Base-by-base conservation (phyloP, 148 eudicot genomes). In the Camellia lanceoleosa region DNA sequence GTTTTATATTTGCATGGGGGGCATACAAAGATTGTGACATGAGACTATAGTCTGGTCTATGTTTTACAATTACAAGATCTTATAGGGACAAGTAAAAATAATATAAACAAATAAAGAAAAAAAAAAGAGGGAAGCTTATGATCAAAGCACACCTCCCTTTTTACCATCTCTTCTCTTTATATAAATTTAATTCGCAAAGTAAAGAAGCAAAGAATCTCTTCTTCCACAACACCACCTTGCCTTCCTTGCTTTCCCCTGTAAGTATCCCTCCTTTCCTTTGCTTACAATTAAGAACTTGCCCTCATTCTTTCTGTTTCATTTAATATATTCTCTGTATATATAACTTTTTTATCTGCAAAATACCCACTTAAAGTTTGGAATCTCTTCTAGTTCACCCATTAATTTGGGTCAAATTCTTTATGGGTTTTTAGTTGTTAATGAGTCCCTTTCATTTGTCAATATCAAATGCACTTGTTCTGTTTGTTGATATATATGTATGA, bases 281-380 rank as follows among this genome's bases (percentile, higher is more conserved):
- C 97, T 95, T 93, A 73, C 97, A 93, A 85, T 88, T 89, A 84
- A 85, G 55, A 91, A 71, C 91, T 89, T 90, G 74, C 58, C 42
- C 42, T 65, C 10, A 41, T 8, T 8, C 23, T 54, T 23, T 69
- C 18, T 73, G 19, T 55, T 49, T 47, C 64, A 38, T 38, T 49
- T 55, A 1, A 73, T 54, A 73, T 7, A 2, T 41, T 2, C 14
- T 3, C 2, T 0, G 4, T 5, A 7, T 56, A 9, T 23, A 68
- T 56, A 43, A 16, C 77, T 69, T 82, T 78, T 46, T 30, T 30
- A 30, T 68, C 44, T 85, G 62, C 72, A 82, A 14, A 80, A 68
- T 55, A 73, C 78, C 78, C 58, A 30, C 72, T 59, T 78, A 78
- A 87, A 83, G 83, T 81, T 89, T 81, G 44, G 84, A 83, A 87